phyloP scores from a whole-genome alignment of 352 stramenopile genomes.

The Blastocystis sp. region DNA sequence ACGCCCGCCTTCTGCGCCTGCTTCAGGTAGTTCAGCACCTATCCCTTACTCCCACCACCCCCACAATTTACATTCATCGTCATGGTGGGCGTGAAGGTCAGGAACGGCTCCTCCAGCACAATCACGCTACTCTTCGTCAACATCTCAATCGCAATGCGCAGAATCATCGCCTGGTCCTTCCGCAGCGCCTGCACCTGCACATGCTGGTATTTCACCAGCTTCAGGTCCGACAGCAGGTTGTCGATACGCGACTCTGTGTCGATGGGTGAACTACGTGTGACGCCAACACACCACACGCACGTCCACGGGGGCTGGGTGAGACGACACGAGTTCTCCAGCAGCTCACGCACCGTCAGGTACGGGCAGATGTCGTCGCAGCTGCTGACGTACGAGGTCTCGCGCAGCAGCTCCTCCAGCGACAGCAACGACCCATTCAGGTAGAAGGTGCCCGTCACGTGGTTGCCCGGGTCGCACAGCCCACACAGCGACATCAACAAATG shows the following conservation, averaged over 20 bases:
- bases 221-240: slow-evolving; percentile 15
- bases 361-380: slow-evolving; percentile 50
- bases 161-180: slow-evolving; percentile 53
- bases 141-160: slow-evolving; percentile 50
- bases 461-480: slow-evolving; percentile 28
- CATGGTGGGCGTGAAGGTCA: slow-evolving; percentile 61
- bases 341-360: slow-evolving; percentile 46
- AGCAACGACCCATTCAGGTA: slow-evolving; percentile 53
- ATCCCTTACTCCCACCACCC: neutral
- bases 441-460: slow-evolving; percentile 48
- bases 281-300: neutral
- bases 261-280: slow-evolving; percentile 5
- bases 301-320: slow-evolving; percentile 50
- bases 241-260: slow-evolving; percentile 33
- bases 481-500: slow-evolving; percentile 65
- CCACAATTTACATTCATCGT: slow-evolving; percentile 23
- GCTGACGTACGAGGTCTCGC: slow-evolving; percentile 45
- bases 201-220: slow-evolving; percentile 23
- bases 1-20: slow-evolving; percentile 46
- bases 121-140: slow-evolving; percentile 47
- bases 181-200: neutral
- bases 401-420: neutral
- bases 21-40: slow-evolving; percentile 57
- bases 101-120: slow-evolving; percentile 47
- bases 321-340: slow-evolving; percentile 27